Evolutionary conservation across 257 asterid genomes (phyloP).

Genomic region (Avicennia marina): DNA sequence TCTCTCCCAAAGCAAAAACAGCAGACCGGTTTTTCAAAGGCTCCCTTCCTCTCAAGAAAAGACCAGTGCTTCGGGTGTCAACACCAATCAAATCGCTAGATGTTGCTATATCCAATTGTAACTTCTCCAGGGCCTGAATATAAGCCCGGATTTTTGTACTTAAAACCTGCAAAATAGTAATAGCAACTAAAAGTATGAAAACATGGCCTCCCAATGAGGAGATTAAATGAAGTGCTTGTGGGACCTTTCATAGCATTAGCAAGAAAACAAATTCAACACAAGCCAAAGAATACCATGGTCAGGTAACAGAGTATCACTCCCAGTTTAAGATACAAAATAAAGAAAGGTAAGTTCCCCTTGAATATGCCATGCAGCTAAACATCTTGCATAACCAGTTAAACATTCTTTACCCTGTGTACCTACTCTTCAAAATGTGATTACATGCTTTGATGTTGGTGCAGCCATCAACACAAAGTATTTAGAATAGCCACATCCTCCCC

Average conservation of each 20-base stretch:
- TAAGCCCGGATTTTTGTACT: slow-evolving; percentile 94
- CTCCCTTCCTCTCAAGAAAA: slow-evolving; percentile 89
- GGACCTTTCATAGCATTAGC: slow-evolving; percentile 9
- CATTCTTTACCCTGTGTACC: slow-evolving; percentile 6
- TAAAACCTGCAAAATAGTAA: slow-evolving; percentile 56
- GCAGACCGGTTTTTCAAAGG: slow-evolving; percentile 99
- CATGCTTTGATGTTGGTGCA: not conserved
- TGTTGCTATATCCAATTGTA: slow-evolving; percentile 97
- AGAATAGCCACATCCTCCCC: too few species aligned
- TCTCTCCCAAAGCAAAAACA: slow-evolving; percentile 95
- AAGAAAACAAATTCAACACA: slow-evolving; percentile 10
- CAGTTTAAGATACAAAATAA: slow-evolving; percentile 3
- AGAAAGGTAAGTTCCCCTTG: not conserved
- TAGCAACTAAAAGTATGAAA: slow-evolving; percentile 13
- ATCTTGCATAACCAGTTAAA: not conserved
- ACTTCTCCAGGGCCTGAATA: slow-evolving; percentile 96
- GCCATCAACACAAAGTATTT: slow-evolving; percentile 13
- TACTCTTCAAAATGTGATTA: slow-evolving; percentile 1
- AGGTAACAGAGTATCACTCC: slow-evolving; percentile 5
- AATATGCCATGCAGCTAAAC: not conserved
- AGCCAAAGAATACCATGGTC: slow-evolving; percentile 16
- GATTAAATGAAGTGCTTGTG: not conserved
- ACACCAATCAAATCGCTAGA: slow-evolving; percentile 95
- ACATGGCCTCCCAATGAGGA: slow-evolving; percentile 3
- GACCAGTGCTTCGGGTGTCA: slow-evolving; percentile 90